Percentiles rank a stretch among this genome's conserved stretches.
Evolutionary conservation across 805 yeast genomes (phyloP).

Genomic region (Schwanniomyces occidentalis): DNA sequence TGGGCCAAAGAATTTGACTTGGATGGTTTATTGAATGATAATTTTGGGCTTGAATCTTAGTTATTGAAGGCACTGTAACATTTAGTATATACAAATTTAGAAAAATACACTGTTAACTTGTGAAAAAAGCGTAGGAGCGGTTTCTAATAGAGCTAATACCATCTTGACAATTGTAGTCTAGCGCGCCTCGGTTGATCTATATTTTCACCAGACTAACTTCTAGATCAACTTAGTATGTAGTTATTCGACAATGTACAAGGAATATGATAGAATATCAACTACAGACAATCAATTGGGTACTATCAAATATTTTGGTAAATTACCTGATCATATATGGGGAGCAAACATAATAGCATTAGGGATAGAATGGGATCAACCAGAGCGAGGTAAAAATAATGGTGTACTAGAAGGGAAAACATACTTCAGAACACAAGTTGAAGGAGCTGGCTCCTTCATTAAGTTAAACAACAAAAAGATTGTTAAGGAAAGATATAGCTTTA

Average conservation of each 20-base stretch:
- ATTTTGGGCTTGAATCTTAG: conserved; percentile 31
- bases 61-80: conserved; percentile 3
- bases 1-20: conserved; percentile 96
- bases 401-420: conserved; percentile 51
- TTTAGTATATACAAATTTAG: too few species aligned
- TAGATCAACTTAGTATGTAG: too few species aligned
- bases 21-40: conserved; percentile 68
- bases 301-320: conserved; percentile 56
- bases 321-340: conserved; percentile 59
- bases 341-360: conserved; percentile 59
- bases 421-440: conserved; percentile 43
- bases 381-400: conserved; percentile 77
- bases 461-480: conserved; percentile 34
- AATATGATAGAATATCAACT: conserved; percentile 23
- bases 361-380: conserved; percentile 79
- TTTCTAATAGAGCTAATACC: too few species aligned
- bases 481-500: conserved; percentile 27
- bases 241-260: conserved; percentile 5
- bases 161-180: too few species aligned
- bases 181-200: too few species aligned
- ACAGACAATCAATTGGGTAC: conserved; percentile 58
- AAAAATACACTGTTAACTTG: too few species aligned
- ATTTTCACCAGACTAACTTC: too few species aligned
- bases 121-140: too few species aligned
- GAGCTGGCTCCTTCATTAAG: conserved; percentile 68